A percentile compares a stretch with the other conserved stretches of the same genome.
These are phyloP conservation scores for Nakazawaea ishiwadae DNA, from an alignment of 805 yeast species.

Conservation along the genomic window DNA sequence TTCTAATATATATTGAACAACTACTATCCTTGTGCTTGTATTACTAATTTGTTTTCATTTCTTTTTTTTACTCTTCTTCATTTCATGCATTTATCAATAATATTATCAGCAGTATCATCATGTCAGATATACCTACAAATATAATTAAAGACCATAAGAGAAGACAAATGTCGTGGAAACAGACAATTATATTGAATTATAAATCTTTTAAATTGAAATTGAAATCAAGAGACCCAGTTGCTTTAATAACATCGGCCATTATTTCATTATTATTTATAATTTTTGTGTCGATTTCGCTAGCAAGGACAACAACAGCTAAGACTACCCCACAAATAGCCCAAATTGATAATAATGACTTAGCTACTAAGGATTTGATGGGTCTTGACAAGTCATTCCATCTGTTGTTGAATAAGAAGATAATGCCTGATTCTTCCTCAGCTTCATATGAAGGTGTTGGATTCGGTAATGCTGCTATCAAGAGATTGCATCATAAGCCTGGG, in stretches of 20 bases:
- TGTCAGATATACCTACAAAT: slow-evolving; percentile 1
- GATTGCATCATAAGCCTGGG: slow-evolving; percentile 21
- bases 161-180: slow-evolving; percentile 5
- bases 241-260: background rate
- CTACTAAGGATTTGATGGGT: slow-evolving; percentile 10
- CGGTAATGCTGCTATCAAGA: slow-evolving; percentile 15
- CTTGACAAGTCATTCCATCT: slow-evolving; percentile 17
- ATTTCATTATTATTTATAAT: background rate
- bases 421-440: slow-evolving; percentile 10
- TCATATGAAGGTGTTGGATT: slow-evolving; percentile 16
- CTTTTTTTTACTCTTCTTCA: background rate
- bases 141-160: slow-evolving; percentile 6
- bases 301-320: background rate
- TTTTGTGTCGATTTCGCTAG: background rate
- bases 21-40: no score
- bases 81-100: no score
- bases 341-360: slow-evolving; percentile 7
- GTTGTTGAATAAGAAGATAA: slow-evolving; percentile 19
- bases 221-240: background rate
- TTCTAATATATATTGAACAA: no score
- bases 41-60: no score
- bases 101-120: background rate
- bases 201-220: slow-evolving; percentile 1
- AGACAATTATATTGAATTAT: background rate
- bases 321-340: background rate